Evolutionary conservation across 2,329 filamentous ascomycete species (phyloP).

Genomic region (Pezicula neosporulosa): DNA sequence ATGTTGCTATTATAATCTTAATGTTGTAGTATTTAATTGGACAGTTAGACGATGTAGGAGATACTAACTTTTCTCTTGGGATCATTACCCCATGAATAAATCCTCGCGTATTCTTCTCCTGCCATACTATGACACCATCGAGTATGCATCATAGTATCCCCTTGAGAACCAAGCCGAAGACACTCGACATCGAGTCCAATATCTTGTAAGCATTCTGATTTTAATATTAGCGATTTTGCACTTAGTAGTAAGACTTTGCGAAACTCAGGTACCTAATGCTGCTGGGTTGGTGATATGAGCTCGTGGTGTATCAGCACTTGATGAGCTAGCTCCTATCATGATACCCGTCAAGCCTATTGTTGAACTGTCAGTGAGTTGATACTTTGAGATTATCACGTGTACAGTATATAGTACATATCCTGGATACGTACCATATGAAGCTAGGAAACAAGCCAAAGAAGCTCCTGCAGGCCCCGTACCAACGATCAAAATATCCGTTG

Average conservation of each 20-base stretch:
- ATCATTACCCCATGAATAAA: slow-evolving; percentile 48
- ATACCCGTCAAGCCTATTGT: slow-evolving; percentile 46
- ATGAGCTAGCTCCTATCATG: slow-evolving; percentile 45
- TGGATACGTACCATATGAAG: slow-evolving; percentile 36
- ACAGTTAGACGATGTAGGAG: too few relatives aligned
- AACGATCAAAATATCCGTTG: slow-evolving; percentile 42
- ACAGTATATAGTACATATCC: too few relatives aligned
- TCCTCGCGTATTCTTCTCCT: slow-evolving; percentile 46
- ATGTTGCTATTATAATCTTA: not conserved
- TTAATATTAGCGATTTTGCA: not conserved
- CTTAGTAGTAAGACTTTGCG: not conserved
- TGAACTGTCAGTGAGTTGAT: not conserved
- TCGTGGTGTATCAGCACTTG: slow-evolving; percentile 52
- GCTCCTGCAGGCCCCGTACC: slow-evolving; percentile 52
- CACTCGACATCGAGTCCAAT: slow-evolving; percentile 44
- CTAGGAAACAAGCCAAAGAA: slow-evolving; percentile 49
- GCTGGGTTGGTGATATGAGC: slow-evolving; percentile 59
- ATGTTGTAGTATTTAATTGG: not conserved
- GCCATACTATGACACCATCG: slow-evolving; percentile 50
- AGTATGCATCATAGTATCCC: slow-evolving; percentile 43
- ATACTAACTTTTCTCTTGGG: slow-evolving; percentile 36
- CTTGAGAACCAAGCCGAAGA: slow-evolving; percentile 31
- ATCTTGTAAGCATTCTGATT: slow-evolving; percentile 47
- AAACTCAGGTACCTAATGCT: slow-evolving; percentile 31
- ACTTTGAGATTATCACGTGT: not conserved